Evolutionary conservation across 441 rosid genomes (phyloP), one percentile per base, ranked within the genome.

Genomic region (Jatropha podagrica): DNA sequence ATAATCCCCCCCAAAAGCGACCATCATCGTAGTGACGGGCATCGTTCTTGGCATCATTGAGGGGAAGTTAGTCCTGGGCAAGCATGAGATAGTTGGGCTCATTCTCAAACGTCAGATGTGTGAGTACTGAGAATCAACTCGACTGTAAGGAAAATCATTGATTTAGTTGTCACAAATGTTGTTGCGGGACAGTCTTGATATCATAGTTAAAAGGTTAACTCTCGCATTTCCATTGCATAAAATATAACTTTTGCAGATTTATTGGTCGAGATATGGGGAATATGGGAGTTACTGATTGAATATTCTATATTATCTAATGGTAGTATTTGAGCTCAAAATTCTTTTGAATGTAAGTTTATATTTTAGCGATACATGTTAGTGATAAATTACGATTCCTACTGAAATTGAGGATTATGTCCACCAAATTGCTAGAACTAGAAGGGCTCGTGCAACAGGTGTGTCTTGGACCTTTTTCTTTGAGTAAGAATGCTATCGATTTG

Each of bases 371-470:
- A 60, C 86, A 93, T 98, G 88, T 88, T 95, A 14, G 98, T 95
- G 83, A 89, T 95, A 81, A 93, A 92, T 84, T 95, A 85, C 49
- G 98, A 95, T 80, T 95, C 99, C 98, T 52, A 91, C 89, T 26
- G 98, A 97, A 27, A 76, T 95, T 77, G 98, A 95, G 89, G 99
- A 95, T 83, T 93, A 95, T 81, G 97, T 95, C 13, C 98, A 93
- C 71, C 92, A 97, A 75, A 95, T 95, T 80, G 98, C 97, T 73
- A 91, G 99, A 87, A 95, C 98, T 42, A 98, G 99, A 65, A 86
- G 99, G 83, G 98, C 99, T 37, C 97, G 99, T 80, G 99, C 97
- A 70, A 95, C 97, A 48, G 99, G 99, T 51, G 85, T 95, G 78
- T 81, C 97, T 0, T 90, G 89, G 82, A 95, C 99, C 77, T 95